A percentile compares a stretch with the other conserved stretches of the same genome.
Conservation (phyloP, 441 rosid genomes). For the Aleurites moluccanus region DNA sequence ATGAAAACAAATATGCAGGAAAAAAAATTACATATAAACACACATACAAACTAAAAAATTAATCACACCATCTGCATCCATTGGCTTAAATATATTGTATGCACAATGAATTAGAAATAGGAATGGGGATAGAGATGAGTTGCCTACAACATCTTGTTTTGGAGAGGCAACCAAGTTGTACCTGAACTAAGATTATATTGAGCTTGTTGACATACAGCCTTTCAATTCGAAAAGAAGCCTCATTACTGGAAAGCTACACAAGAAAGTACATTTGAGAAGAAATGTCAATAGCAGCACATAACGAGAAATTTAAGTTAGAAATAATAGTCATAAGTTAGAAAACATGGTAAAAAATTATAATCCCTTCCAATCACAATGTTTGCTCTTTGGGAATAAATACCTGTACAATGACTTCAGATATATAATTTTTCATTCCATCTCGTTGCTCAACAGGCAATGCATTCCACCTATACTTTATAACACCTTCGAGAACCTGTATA, state of each 20-base stretch:
- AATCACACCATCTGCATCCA: not conserved
- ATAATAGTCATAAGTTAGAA: too few species aligned
- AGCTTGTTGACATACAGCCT: constrained; percentile 96
- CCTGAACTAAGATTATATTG: constrained; percentile 97
- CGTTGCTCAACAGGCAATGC: constrained; percentile 97
- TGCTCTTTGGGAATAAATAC: constrained; percentile 33
- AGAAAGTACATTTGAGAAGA: constrained; percentile 8
- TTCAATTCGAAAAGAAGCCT: constrained; percentile 83
- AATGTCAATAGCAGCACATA: constrained; percentile 2
- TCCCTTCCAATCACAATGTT: not conserved
- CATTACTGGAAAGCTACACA: constrained; percentile 83
- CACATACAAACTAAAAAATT: not conserved
- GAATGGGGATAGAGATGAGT: not conserved
- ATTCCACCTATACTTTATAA: constrained; percentile 99
- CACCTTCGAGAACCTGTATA: constrained; percentile 92
- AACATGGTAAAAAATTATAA: not conserved
- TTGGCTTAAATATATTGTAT: not conserved
- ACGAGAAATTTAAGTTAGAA: not conserved
- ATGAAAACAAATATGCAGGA: not conserved
- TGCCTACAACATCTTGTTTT: not conserved
- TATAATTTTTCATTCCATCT: constrained; percentile 99
- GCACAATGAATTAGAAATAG: not conserved
- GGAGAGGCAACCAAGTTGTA: constrained; percentile 25
- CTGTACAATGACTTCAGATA: constrained; percentile 99
- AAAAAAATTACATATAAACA: too few species aligned